Conservation (phyloP, 352 stramenopile genomes). For the Phytophthora foliorum region DNA sequence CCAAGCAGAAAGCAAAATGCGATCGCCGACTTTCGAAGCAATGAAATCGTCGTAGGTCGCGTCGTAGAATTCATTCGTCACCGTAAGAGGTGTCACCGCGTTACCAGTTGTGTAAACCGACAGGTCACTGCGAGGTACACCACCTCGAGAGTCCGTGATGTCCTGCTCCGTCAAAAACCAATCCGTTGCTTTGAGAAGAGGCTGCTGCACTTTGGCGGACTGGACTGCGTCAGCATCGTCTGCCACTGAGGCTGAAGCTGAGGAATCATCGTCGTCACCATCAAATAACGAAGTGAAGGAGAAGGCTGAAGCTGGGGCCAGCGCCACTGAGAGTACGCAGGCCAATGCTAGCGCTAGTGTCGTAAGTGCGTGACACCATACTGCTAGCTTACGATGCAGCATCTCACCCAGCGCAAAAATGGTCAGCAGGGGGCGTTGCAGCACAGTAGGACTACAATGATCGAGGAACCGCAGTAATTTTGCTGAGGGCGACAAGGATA, state of each 20-base stretch:
- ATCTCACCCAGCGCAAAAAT: neutral
- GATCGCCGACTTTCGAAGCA: slow-evolving; percentile 23
- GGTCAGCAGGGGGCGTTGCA: no score
- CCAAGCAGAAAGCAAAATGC: slow-evolving; percentile 56
- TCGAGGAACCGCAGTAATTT: neutral
- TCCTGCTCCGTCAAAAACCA: slow-evolving; percentile 66
- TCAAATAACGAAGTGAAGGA: slow-evolving; percentile 14
- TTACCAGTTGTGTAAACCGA: slow-evolving; percentile 45
- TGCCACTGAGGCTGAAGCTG: neutral
- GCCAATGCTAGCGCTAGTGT: neutral
- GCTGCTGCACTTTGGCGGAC: slow-evolving; percentile 30
- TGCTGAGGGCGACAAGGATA: neutral
- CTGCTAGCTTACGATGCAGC: neutral
- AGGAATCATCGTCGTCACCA: neutral
- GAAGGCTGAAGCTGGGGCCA: neutral
- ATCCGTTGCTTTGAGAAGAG: slow-evolving; percentile 43
- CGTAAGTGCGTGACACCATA: neutral
- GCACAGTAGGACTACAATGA: neutral
- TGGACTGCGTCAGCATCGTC: neutral
- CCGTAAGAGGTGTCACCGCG: slow-evolving; percentile 44
- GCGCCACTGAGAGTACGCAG: neutral
- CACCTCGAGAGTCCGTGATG: slow-evolving; percentile 51
- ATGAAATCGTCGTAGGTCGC: slow-evolving; percentile 49
- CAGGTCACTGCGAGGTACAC: slow-evolving; percentile 44
- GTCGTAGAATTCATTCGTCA: slow-evolving; percentile 53